phyloP scores from a whole-genome alignment of 805 yeast species.

The Cyberlindnera samutprakarnensis region DNA sequence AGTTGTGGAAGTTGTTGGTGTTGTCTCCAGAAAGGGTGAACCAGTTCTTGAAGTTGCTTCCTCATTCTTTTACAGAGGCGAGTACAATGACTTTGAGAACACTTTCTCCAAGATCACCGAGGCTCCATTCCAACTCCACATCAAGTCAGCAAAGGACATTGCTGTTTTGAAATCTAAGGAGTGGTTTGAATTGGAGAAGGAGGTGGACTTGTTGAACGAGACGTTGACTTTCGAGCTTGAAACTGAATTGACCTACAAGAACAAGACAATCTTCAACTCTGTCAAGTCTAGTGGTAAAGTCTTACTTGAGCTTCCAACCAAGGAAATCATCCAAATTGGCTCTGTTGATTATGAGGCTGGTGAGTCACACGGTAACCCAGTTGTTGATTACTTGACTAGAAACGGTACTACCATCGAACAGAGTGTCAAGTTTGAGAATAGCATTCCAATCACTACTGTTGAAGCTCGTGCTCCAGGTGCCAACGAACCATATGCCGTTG shows the following conservation, averaged over 20 bases:
- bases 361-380: slow-evolving; percentile 95
- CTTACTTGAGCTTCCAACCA: slow-evolving; percentile 82
- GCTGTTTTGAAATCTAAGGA: slow-evolving; percentile 93
- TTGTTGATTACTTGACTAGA: slow-evolving; percentile 85
- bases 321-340: slow-evolving; percentile 81
- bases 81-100: slow-evolving; percentile 78
- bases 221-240: slow-evolving; percentile 84
- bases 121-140: slow-evolving; percentile 73
- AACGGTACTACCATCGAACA: slow-evolving; percentile 92
- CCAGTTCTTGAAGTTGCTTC: slow-evolving; percentile 93
- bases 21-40: slow-evolving; percentile 63
- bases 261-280: slow-evolving; percentile 65
- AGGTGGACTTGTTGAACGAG: slow-evolving; percentile 66
- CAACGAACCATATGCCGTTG: slow-evolving; percentile 93
- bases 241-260: slow-evolving; percentile 76
- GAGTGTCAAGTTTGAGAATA: slow-evolving; percentile 82
- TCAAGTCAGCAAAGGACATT: slow-evolving; percentile 76
- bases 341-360: slow-evolving; percentile 83
- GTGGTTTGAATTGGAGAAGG: slow-evolving; percentile 87
- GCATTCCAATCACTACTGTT: slow-evolving; percentile 70
- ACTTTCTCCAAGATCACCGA: slow-evolving; percentile 86
- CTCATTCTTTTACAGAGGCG: slow-evolving; percentile 94
- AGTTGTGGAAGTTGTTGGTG: slow-evolving; percentile 91
- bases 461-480: slow-evolving; percentile 81
- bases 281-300: slow-evolving; percentile 83